Base-by-base conservation (phyloP, 2,329 filamentous ascomycete species). In the Orbilia javanica region DNA sequence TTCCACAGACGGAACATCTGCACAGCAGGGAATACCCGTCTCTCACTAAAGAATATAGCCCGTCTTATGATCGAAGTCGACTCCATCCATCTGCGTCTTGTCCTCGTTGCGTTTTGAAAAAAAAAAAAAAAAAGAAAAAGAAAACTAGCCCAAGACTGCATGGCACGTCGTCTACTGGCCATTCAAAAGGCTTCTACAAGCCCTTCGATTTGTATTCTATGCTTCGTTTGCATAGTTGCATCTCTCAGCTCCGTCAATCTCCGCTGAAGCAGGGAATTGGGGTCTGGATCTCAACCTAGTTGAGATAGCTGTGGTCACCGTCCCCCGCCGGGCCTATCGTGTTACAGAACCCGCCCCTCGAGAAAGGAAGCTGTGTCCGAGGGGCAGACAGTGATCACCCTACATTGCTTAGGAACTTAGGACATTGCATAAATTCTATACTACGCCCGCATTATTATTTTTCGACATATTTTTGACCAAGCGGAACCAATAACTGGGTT, bases 281-380 rank as follows among this genome's bases (percentile, higher is more conserved):
- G 42, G 39, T 67, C 55, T 70, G 39, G 55, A 69, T 77, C 65
- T 42, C 39, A 60, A 67, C 39, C 65, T 48, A 52, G 65, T 66
- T 46, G 46, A 70, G 48, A 60, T 64, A 48, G 11, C 52, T 66
- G 69, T 60, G 62, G 60, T 69, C 66, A 36, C 73, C 73, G 73
- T 65, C 42, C 65, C 36, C 67, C 73, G 64, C 53, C 73, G 73
- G 73, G 29, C 42, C 52, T 34, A 67, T 62, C 39, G 31, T 68
- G 44, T 36, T 67, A 46, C 34, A 53, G 20, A 29, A 67, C 63
- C 70, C 70, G 63, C 44, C 63, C 55, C 63, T 63, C 57, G 27
- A 50, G 60, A 74, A 74, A 67, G 70, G 70, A 53, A 74, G 44
- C 70, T 74, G 52, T 52, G 70, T 68, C 70, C 63, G 70, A 74